phyloP scores from a whole-genome alignment of 2,329 filamentous ascomycete species.

The Cladophialophora yegresii region DNA sequence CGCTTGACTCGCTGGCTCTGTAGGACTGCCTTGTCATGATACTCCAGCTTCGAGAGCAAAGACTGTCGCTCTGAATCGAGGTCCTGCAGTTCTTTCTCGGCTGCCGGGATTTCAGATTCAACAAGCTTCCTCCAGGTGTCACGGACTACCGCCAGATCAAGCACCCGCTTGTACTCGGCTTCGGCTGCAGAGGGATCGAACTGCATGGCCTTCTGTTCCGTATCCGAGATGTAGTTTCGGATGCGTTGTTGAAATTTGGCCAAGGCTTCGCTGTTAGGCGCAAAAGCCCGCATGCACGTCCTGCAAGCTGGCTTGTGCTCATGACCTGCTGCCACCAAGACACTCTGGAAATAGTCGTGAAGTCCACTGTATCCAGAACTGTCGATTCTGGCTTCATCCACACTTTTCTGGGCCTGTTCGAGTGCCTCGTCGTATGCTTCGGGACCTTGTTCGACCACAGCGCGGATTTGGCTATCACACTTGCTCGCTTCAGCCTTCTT shows the following conservation, averaged over 20 bases:
- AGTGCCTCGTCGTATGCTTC: constrained; percentile 56
- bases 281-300: constrained; percentile 72
- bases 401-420: constrained; percentile 53
- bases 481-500: constrained; percentile 63
- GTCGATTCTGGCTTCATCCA: constrained; percentile 61
- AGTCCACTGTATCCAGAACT: constrained; percentile 68
- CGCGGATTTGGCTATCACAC: constrained; percentile 64
- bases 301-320: constrained; percentile 69
- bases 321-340: constrained; percentile 54
- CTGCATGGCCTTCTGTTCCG: constrained; percentile 54
- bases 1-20: constrained; percentile 65
- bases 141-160: constrained; percentile 66
- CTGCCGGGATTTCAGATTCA: constrained; percentile 66
- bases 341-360: constrained; percentile 70
- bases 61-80: constrained; percentile 64
- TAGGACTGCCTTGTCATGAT: constrained; percentile 66
- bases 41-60: constrained; percentile 64
- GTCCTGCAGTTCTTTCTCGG: constrained; percentile 64
- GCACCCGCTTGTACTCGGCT: constrained; percentile 63
- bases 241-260: constrained; percentile 67
- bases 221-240: constrained; percentile 55
- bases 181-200: constrained; percentile 64
- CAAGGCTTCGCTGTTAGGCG: constrained; percentile 59
- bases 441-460: constrained; percentile 57
- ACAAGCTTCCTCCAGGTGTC: constrained; percentile 73